These are phyloP conservation scores for Spongospora subterranea DNA, from an alignment of 208 protist genomes.

Conservation along the genomic window DNA sequence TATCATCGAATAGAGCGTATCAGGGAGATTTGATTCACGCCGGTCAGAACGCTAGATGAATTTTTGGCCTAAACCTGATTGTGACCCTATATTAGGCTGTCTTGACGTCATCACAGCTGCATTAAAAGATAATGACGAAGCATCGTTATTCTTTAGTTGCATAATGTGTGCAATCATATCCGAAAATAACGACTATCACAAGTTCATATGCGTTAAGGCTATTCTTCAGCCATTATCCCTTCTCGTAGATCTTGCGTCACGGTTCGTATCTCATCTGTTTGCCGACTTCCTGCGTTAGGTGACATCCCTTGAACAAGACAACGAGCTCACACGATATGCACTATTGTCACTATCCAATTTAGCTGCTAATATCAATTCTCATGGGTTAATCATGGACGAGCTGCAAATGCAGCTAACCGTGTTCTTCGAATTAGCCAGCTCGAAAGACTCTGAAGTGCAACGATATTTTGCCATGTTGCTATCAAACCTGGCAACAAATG, in stretches of 20 bases:
- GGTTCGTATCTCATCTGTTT: neutral
- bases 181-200: conserved; percentile 18
- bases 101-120: conserved; percentile 52
- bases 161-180: conserved; percentile 53
- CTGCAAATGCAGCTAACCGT: conserved; percentile 52
- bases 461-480: conserved; percentile 55
- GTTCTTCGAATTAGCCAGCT: conserved; percentile 43
- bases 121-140: conserved; percentile 7
- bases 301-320: neutral
- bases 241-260: neutral
- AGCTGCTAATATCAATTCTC: neutral
- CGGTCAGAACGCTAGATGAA: neutral
- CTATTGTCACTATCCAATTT: conserved; percentile 36
- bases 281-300: neutral
- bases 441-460: conserved; percentile 20
- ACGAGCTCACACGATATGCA: conserved; percentile 28
- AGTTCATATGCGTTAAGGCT: conserved; percentile 29
- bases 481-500: conserved; percentile 38
- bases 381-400: conserved; percentile 54
- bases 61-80: neutral
- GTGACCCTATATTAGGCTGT: neutral
- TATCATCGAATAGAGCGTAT: conserved; percentile 36
- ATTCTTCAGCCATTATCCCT: conserved; percentile 42
- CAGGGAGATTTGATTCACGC: conserved; percentile 45
- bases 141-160: conserved; percentile 25